Evolutionary conservation across 345 rosid genomes (phyloP), one percentile per base, ranked within the genome.

Genomic region (Bruguiera sexangula): DNA sequence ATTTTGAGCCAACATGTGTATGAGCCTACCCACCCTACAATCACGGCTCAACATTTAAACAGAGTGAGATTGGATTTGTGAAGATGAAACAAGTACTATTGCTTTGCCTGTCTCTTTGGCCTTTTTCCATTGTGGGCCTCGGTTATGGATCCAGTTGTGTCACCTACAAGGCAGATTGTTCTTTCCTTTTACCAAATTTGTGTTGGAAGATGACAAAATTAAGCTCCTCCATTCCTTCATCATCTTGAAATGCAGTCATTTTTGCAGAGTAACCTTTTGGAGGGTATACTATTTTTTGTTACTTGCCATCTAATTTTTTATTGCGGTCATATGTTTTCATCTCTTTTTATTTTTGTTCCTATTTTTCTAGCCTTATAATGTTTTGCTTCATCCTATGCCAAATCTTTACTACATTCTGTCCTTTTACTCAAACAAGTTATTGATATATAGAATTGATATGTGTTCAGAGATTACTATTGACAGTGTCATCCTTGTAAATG

Each of bases 191-290:
- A 48, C 78, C 76, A 68, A 63, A 27, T 72, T 72, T 79, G 90
- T 84, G 86, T 86, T 83, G 79, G 86, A 84, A 77, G 85, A 54
- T 79, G 90, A 78, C 85, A 21, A 82, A 36, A 83, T 63, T 55
- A 19, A 24, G 10, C 13, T 43, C 76, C 77, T 75, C 65, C 7
- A 6, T 57, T 27, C 10, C 50, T 27, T 74, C 19, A 63, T 57
- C 36, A 69, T 74, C 67, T 67, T 78, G 85, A 78, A 74, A 67
- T 52, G 32, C 50, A 8, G 27, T 48, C 3, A 30, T 69, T 66
- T 70, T 76, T 70, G 21, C 52, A 34, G 54, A 34, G 76, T 72
- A 66, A 73, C 73, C 24, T 62, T 22, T 9, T 56, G 72, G 68
- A 66, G 66, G 67, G 67, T 60, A 74, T 46, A 73, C 13, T 59